Conservation (phyloP, 192 early-diverging fungal genomes). For the Spizellomyces sp. region DNA sequence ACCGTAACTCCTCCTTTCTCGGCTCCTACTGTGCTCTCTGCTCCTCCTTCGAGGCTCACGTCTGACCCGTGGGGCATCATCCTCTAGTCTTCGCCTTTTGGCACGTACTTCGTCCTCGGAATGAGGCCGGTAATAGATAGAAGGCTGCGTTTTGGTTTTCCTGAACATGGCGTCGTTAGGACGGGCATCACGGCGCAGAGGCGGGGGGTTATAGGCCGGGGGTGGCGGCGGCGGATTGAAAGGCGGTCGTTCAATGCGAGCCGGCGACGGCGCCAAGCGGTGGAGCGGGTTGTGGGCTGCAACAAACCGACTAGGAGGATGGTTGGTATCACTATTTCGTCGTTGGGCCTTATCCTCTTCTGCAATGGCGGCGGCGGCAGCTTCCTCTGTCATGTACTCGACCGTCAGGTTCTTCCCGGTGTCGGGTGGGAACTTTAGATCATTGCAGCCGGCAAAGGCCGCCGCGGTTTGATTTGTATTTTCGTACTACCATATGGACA, state of each 20-base stretch:
- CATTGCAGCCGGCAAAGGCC: constrained; percentile 18
- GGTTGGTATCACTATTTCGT: not conserved
- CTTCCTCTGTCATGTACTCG: constrained; percentile 12
- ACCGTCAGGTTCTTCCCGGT: constrained; percentile 21
- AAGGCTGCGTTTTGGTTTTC: constrained; percentile 9
- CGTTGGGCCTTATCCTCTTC: not conserved
- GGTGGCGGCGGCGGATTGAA: not conserved
- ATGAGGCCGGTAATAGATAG: constrained; percentile 16
- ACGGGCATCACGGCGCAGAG: not conserved
- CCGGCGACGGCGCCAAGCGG: not conserved
- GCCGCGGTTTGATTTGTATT: constrained; percentile 3
- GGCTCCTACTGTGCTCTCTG: no score
- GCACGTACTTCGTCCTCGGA: constrained; percentile 8
- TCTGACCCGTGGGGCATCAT: not conserved
- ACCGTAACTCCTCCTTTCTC: no score
- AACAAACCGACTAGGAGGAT: not conserved
- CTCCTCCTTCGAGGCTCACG: no score
- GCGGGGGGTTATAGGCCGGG: not conserved
- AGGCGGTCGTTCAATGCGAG: not conserved
- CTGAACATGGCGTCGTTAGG: not conserved
- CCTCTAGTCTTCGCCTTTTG: not conserved
- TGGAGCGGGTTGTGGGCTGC: not conserved
- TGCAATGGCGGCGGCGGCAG: constrained; percentile 21
- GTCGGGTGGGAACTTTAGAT: constrained; percentile 29
- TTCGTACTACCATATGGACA: constrained; percentile 27